phyloP scores from a whole-genome alignment of 2,329 filamentous ascomycete species.

The Trichoderma atroviride region DNA sequence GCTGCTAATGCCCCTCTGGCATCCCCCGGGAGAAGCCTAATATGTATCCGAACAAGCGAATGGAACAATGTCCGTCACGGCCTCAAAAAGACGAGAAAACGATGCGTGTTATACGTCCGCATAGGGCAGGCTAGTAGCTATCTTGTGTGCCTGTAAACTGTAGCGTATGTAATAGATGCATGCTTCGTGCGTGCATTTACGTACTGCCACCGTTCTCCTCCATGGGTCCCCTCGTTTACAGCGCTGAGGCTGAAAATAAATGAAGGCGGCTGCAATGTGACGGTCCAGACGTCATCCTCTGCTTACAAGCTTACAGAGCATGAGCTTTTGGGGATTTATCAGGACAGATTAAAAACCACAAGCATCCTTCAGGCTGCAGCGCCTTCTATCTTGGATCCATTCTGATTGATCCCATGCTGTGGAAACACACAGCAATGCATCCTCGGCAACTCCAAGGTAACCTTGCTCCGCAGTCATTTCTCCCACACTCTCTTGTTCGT shows the following conservation, averaged over 20 bases:
- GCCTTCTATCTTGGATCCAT: not conserved
- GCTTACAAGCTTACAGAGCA: not conserved
- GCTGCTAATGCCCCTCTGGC: not conserved
- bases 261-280: not conserved
- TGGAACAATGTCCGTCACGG: not conserved
- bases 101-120: not conserved
- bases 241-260: not conserved
- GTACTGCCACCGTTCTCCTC: not conserved
- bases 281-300: not conserved
- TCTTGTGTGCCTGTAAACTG: not conserved
- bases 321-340: not conserved
- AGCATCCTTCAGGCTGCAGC: not conserved
- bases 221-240: not conserved
- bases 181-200: not conserved
- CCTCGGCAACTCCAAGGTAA: not conserved
- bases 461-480: not conserved
- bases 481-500: not conserved
- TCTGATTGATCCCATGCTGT: not conserved
- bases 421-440: not conserved
- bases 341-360: not conserved
- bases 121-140: not conserved
- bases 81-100: not conserved
- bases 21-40: not conserved
- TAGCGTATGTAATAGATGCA: not conserved
- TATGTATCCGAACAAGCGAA: not conserved